These are phyloP conservation scores for Yarrowia porcina DNA, from an alignment of 805 yeast genomes.

Conservation along the genomic window DNA sequence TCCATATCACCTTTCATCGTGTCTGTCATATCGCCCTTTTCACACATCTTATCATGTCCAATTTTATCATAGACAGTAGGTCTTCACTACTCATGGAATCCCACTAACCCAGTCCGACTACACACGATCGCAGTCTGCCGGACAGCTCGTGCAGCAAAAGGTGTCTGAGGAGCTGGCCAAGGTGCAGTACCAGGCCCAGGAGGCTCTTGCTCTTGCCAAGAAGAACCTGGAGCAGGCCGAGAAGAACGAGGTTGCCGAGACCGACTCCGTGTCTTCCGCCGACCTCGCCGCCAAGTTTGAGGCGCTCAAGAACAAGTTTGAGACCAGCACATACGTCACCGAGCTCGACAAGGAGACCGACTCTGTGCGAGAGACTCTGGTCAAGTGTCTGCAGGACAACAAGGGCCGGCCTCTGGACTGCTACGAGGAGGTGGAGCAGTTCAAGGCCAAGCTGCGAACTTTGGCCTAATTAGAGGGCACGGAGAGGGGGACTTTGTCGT, in stretches of 20 bases:
- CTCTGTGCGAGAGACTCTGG: slow-evolving; percentile 34
- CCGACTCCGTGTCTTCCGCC: slow-evolving; percentile 29
- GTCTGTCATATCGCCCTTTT: too few relatives aligned
- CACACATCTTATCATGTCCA: too few relatives aligned
- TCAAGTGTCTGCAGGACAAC: slow-evolving; percentile 36
- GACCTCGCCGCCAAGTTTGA: slow-evolving; percentile 34
- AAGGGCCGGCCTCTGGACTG: slow-evolving; percentile 38
- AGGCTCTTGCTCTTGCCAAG: slow-evolving; percentile 31
- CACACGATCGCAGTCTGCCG: slow-evolving; percentile 38
- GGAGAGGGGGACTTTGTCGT: too few relatives aligned
- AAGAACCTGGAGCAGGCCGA: slow-evolving; percentile 26
- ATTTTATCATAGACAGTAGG: too few relatives aligned
- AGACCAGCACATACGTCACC: slow-evolving; percentile 36
- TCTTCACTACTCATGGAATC: too few relatives aligned
- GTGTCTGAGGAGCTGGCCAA: slow-evolving; percentile 38
- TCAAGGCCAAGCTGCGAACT: slow-evolving; percentile 28
- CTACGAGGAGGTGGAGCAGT: slow-evolving; percentile 35
- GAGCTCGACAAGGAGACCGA: slow-evolving; percentile 34
- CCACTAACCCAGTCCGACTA: slow-evolving; percentile 37
- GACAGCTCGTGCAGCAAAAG: slow-evolving; percentile 38
- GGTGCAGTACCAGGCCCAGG: slow-evolving; percentile 36
- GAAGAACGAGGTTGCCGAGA: slow-evolving; percentile 29
- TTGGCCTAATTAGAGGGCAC: background rate
- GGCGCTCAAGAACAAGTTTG: slow-evolving; percentile 35
- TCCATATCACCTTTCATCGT: too few relatives aligned